phyloP scores from a whole-genome alignment of 805 yeast species.

The Ogataea pini region DNA sequence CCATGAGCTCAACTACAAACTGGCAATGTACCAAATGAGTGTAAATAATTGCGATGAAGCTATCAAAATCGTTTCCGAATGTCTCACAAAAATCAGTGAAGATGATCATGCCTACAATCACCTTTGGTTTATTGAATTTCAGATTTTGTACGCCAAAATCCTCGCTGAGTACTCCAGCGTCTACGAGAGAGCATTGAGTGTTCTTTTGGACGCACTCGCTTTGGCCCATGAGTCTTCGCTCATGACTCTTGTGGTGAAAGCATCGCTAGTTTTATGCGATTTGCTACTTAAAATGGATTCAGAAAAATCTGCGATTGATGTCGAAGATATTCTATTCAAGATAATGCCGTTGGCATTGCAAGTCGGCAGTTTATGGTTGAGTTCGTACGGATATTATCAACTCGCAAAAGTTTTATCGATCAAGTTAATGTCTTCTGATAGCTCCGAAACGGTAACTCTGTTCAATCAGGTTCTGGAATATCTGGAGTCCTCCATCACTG shows the following conservation, averaged over 20 bases:
- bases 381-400: slow-evolving; percentile 40
- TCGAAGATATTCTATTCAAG: slow-evolving; percentile 40
- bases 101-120: slow-evolving; percentile 36
- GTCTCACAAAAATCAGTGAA: slow-evolving; percentile 24
- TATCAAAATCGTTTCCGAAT: slow-evolving; percentile 24
- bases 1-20: slow-evolving; percentile 32
- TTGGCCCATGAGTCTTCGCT: slow-evolving; percentile 49
- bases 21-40: slow-evolving; percentile 23
- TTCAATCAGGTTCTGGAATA: slow-evolving; percentile 37
- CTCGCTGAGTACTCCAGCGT: slow-evolving; percentile 41
- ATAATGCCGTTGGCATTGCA: slow-evolving; percentile 48
- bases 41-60: slow-evolving; percentile 27
- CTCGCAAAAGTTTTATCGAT: slow-evolving; percentile 32
- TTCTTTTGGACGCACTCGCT: slow-evolving; percentile 50
- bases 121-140: slow-evolving; percentile 47
- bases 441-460: slow-evolving; percentile 1
- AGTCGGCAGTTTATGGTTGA: slow-evolving; percentile 39
- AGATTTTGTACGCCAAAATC: slow-evolving; percentile 47
- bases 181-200: slow-evolving; percentile 51
- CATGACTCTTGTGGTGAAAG: slow-evolving; percentile 45
- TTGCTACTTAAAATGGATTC: slow-evolving; percentile 43
- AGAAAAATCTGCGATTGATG: slow-evolving; percentile 37
- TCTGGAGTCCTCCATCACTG: slow-evolving; percentile 45
- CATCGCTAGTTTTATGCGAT: slow-evolving; percentile 46
- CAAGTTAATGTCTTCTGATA: slow-evolving; percentile 12